These are phyloP conservation scores for Gaeumannomyces sp. DNA, from an alignment of 2,329 filamentous ascomycete species.

Conservation along the genomic window DNA sequence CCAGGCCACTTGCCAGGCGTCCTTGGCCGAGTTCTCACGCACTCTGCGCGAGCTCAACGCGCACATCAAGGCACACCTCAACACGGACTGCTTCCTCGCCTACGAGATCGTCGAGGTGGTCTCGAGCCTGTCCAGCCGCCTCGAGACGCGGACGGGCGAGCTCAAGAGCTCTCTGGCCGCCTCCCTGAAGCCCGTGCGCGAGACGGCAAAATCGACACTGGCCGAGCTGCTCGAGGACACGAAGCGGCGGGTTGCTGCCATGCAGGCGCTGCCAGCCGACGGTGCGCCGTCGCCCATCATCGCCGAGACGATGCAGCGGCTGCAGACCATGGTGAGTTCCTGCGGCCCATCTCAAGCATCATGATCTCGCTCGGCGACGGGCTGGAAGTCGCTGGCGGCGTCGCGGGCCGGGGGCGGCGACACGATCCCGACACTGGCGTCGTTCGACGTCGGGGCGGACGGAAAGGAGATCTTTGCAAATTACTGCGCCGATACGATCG, in stretches of 20 bases:
- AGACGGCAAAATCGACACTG: conserved; percentile 84
- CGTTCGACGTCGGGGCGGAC: conserved; percentile 84
- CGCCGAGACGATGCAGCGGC: conserved; percentile 74
- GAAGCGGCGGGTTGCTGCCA: conserved; percentile 57
- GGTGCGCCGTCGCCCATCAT: conserved; percentile 74
- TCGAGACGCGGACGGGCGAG: conserved; percentile 80
- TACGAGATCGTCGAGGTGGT: conserved; percentile 95
- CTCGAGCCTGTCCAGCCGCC: conserved; percentile 66
- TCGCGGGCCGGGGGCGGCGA: conserved; percentile 51
- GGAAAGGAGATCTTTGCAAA: conserved; percentile 82
- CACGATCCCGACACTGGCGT: conserved; percentile 62
- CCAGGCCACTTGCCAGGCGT: conserved; percentile 68
- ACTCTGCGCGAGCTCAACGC: conserved; percentile 84
- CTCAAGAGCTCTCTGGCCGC: conserved; percentile 78
- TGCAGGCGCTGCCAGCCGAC: conserved; percentile 68
- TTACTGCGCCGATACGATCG: conserved; percentile 85
- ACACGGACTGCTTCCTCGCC: conserved; percentile 88
- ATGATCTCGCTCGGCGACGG: conserved; percentile 90
- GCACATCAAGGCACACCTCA: conserved; percentile 79
- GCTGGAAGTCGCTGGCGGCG: conserved; percentile 61
- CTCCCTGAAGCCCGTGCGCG: conserved; percentile 79
- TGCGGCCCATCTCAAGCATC: conserved; percentile 79
- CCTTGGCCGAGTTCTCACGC: conserved; percentile 75
- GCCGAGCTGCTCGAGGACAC: conserved; percentile 80
- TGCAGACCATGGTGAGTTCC: conserved; percentile 83